Conservation (phyloP, 257 asterid species). For the Nicotiana noctiflora region DNA sequence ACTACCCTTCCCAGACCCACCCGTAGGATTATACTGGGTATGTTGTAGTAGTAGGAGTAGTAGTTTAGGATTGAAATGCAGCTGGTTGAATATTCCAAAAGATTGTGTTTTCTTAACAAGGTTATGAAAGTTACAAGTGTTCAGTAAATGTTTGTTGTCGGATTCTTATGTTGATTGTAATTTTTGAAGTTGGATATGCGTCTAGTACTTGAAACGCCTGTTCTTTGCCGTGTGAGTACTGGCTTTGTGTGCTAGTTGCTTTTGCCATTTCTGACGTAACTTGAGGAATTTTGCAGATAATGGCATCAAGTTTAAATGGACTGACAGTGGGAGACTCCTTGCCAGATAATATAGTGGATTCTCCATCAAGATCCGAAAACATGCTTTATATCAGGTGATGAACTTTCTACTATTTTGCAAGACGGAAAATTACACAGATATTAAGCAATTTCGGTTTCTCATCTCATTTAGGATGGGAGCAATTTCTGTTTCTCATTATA, state of each 20-base stretch:
- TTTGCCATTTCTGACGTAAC: not conserved
- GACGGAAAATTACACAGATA: not conserved
- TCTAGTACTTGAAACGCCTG: not conserved
- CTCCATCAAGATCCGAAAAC: constrained; percentile 68
- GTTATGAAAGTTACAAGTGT: not conserved
- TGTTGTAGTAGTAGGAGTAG: too few species aligned
- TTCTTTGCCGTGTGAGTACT: not conserved
- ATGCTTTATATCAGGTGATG: constrained; percentile 52
- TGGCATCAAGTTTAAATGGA: constrained; percentile 98
- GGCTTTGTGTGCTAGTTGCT: not conserved
- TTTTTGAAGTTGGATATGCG: not conserved
- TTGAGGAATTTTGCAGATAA: constrained; percentile 49
- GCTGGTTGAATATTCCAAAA: not conserved
- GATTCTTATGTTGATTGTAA: not conserved
- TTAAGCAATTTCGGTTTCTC: not conserved
- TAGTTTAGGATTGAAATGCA: not conserved
- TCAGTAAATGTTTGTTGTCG: not conserved
- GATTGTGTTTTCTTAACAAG: not conserved
- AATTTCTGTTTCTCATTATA: not conserved
- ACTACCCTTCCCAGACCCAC: too few species aligned
- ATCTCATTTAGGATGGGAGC: not conserved
- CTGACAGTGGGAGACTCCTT: constrained; percentile 75
- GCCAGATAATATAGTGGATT: constrained; percentile 65
- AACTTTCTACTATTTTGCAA: not conserved
- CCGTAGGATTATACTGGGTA: too few species aligned